Conservation (phyloP, 2,329 filamentous ascomycete genomes). For the Hymenoscyphus albidus region DNA sequence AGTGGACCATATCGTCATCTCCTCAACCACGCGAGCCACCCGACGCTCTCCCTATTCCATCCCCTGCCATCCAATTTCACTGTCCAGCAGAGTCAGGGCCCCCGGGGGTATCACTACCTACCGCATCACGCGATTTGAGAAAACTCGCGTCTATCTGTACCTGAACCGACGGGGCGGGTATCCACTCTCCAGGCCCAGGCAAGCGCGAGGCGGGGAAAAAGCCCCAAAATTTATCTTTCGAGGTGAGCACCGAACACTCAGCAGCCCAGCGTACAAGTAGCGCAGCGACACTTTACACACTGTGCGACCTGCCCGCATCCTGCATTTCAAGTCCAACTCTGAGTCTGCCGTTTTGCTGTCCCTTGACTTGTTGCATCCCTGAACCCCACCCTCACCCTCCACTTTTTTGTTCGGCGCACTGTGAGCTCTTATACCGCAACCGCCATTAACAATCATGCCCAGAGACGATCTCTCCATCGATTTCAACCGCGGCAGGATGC, state of each 20-base stretch:
- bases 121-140: conserved; percentile 10
- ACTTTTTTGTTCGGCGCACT: conserved; percentile 20
- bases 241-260: conserved; percentile 28
- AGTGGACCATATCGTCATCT: background rate
- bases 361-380: conserved; percentile 2
- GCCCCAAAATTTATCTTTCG: conserved; percentile 17
- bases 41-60: background rate
- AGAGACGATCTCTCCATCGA: conserved; percentile 71
- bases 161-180: conserved; percentile 8
- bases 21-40: background rate
- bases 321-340: conserved; percentile 11
- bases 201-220: conserved; percentile 13
- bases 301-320: conserved; percentile 16
- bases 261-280: background rate
- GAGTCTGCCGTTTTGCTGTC: background rate
- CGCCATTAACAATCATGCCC: conserved; percentile 62
- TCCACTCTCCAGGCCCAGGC: conserved; percentile 3
- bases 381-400: background rate
- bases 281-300: background rate
- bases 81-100: background rate
- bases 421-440: conserved; percentile 21
- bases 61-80: conserved; percentile 20
- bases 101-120: background rate
- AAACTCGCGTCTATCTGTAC: background rate
- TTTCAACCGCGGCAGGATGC: conserved; percentile 51